phyloP scores from a whole-genome alignment of 257 asterid genomes.

The Salvia miltiorrhiza region DNA sequence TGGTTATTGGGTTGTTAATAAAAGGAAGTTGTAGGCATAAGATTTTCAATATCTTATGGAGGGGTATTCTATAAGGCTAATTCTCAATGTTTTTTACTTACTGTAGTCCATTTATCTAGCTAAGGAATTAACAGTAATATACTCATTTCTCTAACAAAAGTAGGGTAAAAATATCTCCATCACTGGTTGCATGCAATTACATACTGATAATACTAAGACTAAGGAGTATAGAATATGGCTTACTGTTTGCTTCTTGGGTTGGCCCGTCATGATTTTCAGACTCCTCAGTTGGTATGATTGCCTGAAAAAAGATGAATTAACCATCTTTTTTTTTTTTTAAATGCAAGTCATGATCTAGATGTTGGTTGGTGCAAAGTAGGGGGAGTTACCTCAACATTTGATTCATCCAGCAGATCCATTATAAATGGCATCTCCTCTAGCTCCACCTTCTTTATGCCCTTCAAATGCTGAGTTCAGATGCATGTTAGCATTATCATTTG shows the following conservation, averaged over 20 bases:
- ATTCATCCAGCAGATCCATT: conserved; percentile 55
- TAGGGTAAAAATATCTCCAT: background rate
- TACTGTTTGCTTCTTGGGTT: conserved; percentile 43
- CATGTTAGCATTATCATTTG: conserved; percentile 12
- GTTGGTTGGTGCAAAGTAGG: conserved; percentile 4
- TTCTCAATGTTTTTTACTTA: conserved; percentile 1
- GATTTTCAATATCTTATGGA: background rate
- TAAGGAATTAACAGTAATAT: background rate
- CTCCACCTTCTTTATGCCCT: conserved; percentile 53
- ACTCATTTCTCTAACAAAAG: background rate
- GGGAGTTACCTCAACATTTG: conserved; percentile 57
- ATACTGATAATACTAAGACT: conserved; percentile 3
- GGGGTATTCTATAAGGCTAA: background rate
- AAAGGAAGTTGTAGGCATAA: conserved; percentile 1
- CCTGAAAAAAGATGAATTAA: conserved; percentile 40
- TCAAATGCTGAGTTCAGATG: conserved; percentile 56
- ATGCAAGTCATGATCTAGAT: conserved; percentile 11
- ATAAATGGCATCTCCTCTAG: conserved; percentile 70
- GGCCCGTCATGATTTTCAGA: conserved; percentile 37
- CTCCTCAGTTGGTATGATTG: conserved; percentile 27
- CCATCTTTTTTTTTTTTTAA: too few species aligned
- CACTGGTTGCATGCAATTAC: background rate
- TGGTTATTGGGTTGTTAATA: background rate
- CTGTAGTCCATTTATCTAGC: background rate
- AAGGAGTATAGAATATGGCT: conserved; percentile 13